Evolutionary conservation across 441 rosid genomes (phyloP).

Genomic region (Adansonia madagascariensis): DNA sequence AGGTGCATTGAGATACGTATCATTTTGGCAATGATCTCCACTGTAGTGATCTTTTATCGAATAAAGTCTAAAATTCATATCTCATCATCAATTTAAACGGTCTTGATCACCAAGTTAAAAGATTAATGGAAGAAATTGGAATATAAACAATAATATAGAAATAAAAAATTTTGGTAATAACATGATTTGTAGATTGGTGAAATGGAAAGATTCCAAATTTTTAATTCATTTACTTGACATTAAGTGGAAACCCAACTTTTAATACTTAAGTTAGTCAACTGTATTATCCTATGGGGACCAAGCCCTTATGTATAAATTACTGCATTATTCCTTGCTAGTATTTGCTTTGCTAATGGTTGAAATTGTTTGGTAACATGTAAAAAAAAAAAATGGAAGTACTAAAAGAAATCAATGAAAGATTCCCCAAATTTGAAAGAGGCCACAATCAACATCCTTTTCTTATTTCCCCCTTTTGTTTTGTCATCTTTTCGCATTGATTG

Average conservation of each 20-base stretch:
- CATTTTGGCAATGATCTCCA: too few species aligned
- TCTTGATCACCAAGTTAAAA: too few species aligned
- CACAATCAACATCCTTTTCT: not conserved
- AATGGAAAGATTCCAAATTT: not conserved
- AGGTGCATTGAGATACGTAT: too few species aligned
- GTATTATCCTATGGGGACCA: not conserved
- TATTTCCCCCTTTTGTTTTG: not conserved
- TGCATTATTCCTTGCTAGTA: slow-evolving; percentile 8
- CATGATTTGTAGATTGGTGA: not conserved
- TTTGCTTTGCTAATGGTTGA: not conserved
- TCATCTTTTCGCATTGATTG: not conserved
- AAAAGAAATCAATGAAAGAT: not conserved
- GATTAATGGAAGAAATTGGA: too few species aligned
- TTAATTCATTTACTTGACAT: not conserved
- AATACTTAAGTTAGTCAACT: not conserved
- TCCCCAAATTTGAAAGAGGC: not conserved
- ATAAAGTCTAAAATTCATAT: too few species aligned
- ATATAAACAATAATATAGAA: not conserved
- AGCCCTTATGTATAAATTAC: not conserved
- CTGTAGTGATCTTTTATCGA: too few species aligned
- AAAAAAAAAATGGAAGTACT: too few species aligned
- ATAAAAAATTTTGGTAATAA: not conserved
- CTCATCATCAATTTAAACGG: too few species aligned
- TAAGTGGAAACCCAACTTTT: not conserved
- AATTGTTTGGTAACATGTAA: not conserved